Evolutionary conservation across 148 eudicot species (phyloP), one percentile per base, ranked within the genome.

Genomic region (Polygonum aviculare): DNA sequence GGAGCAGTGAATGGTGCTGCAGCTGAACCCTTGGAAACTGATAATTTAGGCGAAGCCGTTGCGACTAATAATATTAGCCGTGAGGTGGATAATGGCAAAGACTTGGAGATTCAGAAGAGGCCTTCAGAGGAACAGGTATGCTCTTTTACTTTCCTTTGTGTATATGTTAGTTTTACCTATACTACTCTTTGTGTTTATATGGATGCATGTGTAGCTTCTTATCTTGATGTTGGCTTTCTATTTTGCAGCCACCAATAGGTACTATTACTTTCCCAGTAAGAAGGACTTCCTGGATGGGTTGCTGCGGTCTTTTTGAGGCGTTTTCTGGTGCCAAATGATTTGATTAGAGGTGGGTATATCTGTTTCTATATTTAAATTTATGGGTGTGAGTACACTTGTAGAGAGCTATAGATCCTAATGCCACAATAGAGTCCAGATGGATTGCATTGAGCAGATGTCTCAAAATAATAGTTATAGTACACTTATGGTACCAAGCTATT

Each of bases 281-380:
- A 54, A 52, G 67, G 40, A 74, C 77, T 33, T 74, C 77, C 63
- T 50, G 59, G 59, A 33, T 10, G 65, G 65, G 77, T 74, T 74
- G 77, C 62, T 74, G 77, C 36, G 77, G 77, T 41, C 63, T 74
- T 26, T 74, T 74, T 51, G 77, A 74, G 67, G 77, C 19, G 19
- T 54, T 74, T 54, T 49, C 62, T 31, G 67, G 77, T 38, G 18
- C 45, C 48, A 74, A 38, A 0, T 54, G 77, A 74, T 74, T 16
- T 18, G 31, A 12, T 36, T 15, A 50, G 26, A 74, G 77, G 77
- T 74, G 31, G 4, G 77, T 48, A 22, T 47, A 12, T 49, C 19
- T 33, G 45, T 36, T 67, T 35, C n/a, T 38, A 67, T 67, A 45
- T 35, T 19, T 36, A 65, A 14, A 65, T 9, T 36, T n/a, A 14